Base-by-base conservation (phyloP, 2,329 filamentous ascomycete genomes). In the Penicillium sp. region DNA sequence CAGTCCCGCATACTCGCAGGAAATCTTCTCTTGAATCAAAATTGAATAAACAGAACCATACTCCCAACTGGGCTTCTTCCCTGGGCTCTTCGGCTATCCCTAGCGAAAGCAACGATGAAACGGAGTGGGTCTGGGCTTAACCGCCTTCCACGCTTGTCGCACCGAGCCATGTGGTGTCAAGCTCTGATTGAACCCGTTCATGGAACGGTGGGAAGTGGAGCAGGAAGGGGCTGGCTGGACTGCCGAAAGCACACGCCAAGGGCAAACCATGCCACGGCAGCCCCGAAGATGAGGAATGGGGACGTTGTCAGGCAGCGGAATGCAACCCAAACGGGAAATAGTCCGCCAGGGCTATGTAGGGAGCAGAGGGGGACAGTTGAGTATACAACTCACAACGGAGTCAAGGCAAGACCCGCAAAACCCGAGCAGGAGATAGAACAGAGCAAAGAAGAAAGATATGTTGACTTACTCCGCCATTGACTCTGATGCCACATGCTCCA, bases 401-500 rank as follows among this genome's bases (percentile, higher is more conserved):
- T 28, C 45, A 16, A 46, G n/a, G 8, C 14, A 37, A 5, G 13
- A 8, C 7, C 33, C 33, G 26, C 7, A 14, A 46, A 46, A 6
- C 30, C 30, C 11, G 26, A 49, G n/a, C n/a, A 22, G 14, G 7
- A 42, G 10, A 54, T 19, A 42, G 25, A 60, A 22, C 19, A 22
- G 19, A n/a, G 46, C 16, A 11, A 60, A 48, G 2, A n/a, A 13
- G 30, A 45, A 30, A 43, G 25, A 16, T 25, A 45, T n/a, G 54
- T 53, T 22, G 35, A 72, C 76, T 60, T 71, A 79, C 77, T 88
- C 43, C 84, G 78, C 94, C 93, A 98, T n/a, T 84, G 84, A 55
- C 82, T 81, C 65, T 89, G 86, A 75, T 95, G 87, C 88, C 89
- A 97, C 65, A 87, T 82, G 56, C 88, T 86, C 94, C 94, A 97